Evolutionary conservation across 1,284 basidiomycete species (phyloP).

Genomic region (Cryptococcus maquisensis): DNA sequence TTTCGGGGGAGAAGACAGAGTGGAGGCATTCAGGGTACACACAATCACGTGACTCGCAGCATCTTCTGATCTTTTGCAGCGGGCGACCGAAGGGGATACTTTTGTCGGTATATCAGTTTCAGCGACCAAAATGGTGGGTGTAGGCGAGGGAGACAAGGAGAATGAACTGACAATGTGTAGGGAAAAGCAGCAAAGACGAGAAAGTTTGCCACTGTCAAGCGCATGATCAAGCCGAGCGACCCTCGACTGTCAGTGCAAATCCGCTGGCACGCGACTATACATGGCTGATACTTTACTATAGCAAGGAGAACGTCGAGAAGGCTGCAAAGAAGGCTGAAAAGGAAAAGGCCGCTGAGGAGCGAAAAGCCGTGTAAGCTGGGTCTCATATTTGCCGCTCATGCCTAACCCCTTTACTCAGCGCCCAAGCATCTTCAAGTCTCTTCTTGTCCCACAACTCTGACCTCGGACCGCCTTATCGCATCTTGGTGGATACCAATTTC

Average conservation of each 20-base stretch:
- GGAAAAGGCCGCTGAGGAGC: conserved; percentile 49
- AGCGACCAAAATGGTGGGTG: not conserved
- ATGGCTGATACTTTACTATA: conserved; percentile 14
- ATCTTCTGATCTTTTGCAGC: not conserved
- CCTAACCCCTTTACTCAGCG: conserved; percentile 5
- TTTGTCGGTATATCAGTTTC: not conserved
- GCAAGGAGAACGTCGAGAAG: conserved; percentile 53
- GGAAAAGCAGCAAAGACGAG: conserved; percentile 91
- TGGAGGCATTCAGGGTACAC: conserved; percentile 1
- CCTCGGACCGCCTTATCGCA: conserved; percentile 92
- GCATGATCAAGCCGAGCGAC: conserved; percentile 91
- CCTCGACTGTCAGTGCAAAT: conserved; percentile 69
- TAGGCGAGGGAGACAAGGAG: not conserved
- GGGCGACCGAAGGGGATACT: not conserved
- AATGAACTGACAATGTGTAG: conserved; percentile 49
- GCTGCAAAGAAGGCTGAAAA: conserved; percentile 50
- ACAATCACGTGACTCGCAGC: not conserved
- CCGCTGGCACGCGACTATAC: not conserved
- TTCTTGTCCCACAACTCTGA: conserved; percentile 96
- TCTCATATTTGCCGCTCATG: not conserved
- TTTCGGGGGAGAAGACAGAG: not conserved
- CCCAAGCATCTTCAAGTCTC: conserved; percentile 56
- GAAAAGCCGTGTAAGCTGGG: conserved; percentile 46
- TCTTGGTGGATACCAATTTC: conserved; percentile 98
- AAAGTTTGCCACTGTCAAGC: conserved; percentile 93